These are phyloP conservation scores for Cladosporium sp. DNA, from an alignment of 2,329 filamentous ascomycete species.

Conservation along the genomic window DNA sequence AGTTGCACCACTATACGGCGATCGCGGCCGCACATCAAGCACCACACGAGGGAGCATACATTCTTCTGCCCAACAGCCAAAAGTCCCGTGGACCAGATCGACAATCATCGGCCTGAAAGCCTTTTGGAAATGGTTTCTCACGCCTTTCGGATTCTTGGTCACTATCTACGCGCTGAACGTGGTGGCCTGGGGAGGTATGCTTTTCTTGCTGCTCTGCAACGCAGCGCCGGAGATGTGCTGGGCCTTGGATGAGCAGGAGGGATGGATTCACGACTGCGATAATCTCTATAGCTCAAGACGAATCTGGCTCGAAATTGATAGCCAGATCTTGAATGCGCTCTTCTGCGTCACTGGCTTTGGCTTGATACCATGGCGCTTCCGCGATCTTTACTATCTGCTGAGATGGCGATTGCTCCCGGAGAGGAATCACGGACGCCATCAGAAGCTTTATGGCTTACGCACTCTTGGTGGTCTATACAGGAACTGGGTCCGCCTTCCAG, in stretches of 20 bases:
- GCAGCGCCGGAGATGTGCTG: constrained; percentile 68
- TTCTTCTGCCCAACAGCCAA: too few species aligned
- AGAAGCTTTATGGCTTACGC: constrained; percentile 53
- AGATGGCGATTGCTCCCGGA: constrained; percentile 52
- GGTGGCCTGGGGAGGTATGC: constrained; percentile 85
- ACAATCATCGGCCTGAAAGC: constrained; percentile 53
- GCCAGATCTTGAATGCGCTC: constrained; percentile 74
- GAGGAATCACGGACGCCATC: constrained; percentile 17
- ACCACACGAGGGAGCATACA: too few species aligned
- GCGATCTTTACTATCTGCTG: constrained; percentile 70
- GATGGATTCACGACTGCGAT: constrained; percentile 26
- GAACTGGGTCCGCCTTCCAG: constrained; percentile 68
- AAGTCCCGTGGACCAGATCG: constrained; percentile 50
- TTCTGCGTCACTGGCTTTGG: constrained; percentile 87
- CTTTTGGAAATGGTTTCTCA: constrained; percentile 69
- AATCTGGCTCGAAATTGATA: constrained; percentile 80
- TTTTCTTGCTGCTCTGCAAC: constrained; percentile 77
- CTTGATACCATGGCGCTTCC: constrained; percentile 76
- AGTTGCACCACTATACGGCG: background rate
- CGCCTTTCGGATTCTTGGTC: constrained; percentile 70
- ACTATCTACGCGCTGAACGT: constrained; percentile 77
- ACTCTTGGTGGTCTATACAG: constrained; percentile 69
- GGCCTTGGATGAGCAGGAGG: constrained; percentile 34
- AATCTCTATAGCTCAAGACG: constrained; percentile 57
- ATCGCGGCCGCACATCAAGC: too few species aligned